phyloP scores from a whole-genome alignment of 352 stramenopile genomes.

The Globisporangium irregulare region DNA sequence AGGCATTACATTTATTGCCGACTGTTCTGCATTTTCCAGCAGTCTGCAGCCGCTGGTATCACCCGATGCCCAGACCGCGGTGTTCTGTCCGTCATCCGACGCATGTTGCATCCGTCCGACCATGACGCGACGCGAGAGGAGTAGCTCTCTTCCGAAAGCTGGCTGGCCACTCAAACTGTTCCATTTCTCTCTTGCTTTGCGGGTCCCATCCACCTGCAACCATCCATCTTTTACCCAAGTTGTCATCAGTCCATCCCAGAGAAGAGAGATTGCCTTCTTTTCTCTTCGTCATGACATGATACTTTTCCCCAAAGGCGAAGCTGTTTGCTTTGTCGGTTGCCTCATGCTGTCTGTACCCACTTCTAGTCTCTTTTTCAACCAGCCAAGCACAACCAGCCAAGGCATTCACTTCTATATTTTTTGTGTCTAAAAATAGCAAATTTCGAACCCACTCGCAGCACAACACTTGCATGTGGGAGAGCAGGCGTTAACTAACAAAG shows the following conservation, averaged over 20 bases:
- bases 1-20: not conserved
- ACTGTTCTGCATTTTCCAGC: not conserved
- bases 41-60: not conserved
- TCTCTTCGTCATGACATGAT: not conserved
- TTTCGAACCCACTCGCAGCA: too few species aligned
- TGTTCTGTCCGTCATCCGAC: not conserved
- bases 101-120: not conserved
- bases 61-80: not conserved
- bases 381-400: too few species aligned
- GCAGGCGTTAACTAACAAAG: too few species aligned
- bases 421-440: too few species aligned
- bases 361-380: too few species aligned
- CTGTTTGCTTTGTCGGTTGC: too few species aligned
- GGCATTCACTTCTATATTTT: too few species aligned
- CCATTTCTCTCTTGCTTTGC: too few species aligned
- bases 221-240: not conserved
- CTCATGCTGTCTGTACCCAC: too few species aligned
- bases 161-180: not conserved
- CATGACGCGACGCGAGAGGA: not conserved
- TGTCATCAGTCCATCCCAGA: not conserved
- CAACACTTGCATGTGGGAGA: too few species aligned
- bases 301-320: too few species aligned
- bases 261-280: not conserved
- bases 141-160: not conserved
- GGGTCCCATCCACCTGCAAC: not conserved